phyloP scores from a whole-genome alignment of 2,329 filamentous ascomycete species.

The Cladobotryum mycophilum region DNA sequence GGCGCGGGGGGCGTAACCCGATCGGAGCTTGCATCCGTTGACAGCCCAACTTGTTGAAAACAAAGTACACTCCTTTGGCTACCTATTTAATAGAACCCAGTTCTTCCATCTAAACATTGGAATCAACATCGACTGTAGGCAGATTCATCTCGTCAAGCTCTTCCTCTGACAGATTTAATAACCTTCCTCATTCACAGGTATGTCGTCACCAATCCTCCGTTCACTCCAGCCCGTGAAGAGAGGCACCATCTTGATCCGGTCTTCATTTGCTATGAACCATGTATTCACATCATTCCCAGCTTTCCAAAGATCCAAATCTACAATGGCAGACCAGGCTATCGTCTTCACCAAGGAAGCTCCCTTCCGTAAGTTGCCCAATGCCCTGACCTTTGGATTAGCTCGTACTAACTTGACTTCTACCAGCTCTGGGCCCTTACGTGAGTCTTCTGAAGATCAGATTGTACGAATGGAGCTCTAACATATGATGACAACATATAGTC shows the following conservation, averaged over 20 bases:
- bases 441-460: slow-evolving; percentile 20
- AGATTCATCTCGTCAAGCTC: background rate
- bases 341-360: slow-evolving; percentile 55
- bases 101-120: background rate
- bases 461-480: background rate
- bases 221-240: slow-evolving; percentile 10
- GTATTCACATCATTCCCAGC: slow-evolving; percentile 27
- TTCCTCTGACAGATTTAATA: background rate
- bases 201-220: slow-evolving; percentile 16
- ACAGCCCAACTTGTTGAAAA: too few relatives aligned
- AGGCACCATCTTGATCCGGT: slow-evolving; percentile 5
- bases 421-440: slow-evolving; percentile 60
- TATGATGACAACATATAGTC: slow-evolving; percentile 36
- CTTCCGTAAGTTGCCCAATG: slow-evolving; percentile 40
- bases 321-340: slow-evolving; percentile 42
- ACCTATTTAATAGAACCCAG: slow-evolving; percentile 5
- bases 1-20: slow-evolving; percentile 7
- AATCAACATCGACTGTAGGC: background rate
- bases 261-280: slow-evolving; percentile 10
- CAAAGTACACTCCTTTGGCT: background rate
- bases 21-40: background rate
- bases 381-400: background rate
- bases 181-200: slow-evolving; percentile 16
- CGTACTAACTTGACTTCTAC: background rate
- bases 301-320: slow-evolving; percentile 28